These are phyloP conservation scores for Aspergillus quadrilineatus DNA, from an alignment of 2,329 filamentous ascomycete genomes.

Conservation along the genomic window DNA sequence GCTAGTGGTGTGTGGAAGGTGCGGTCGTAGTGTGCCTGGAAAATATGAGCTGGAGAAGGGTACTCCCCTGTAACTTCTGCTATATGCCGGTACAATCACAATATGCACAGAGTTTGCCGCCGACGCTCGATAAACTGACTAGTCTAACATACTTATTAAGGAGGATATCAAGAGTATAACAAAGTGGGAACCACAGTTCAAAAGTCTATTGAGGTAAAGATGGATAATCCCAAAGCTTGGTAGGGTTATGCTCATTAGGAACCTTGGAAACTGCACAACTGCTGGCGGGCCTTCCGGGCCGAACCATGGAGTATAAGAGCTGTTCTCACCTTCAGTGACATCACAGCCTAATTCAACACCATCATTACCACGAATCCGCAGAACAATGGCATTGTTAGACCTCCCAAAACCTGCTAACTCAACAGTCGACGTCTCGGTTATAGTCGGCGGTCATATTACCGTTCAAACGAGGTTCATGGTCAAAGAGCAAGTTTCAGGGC, in stretches of 20 bases:
- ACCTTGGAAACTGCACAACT: too few species aligned
- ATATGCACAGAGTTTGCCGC: too few species aligned
- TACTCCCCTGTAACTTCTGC: too few species aligned
- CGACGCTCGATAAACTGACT: too few species aligned
- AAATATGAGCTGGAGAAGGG: not conserved
- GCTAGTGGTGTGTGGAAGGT: not conserved
- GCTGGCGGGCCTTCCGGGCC: not conserved
- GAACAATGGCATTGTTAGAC: not conserved
- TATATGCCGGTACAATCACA: too few species aligned
- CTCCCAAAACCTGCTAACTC: not conserved
- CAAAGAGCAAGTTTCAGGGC: constrained; percentile 1
- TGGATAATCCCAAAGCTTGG: not conserved
- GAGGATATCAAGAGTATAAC: too few species aligned
- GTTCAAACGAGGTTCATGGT: not conserved
- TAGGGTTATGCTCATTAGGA: too few species aligned
- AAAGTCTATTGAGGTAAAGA: not conserved
- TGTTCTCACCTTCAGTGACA: not conserved
- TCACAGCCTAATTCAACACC: not conserved
- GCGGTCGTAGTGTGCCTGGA: not conserved
- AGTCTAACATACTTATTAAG: too few species aligned
- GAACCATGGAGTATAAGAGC: not conserved
- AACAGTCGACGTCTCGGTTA: constrained; percentile 1
- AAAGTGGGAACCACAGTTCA: too few species aligned
- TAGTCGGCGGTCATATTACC: not conserved
- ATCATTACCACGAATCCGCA: not conserved